phyloP scores from a whole-genome alignment of 176 grass and related monocot species.

The Otatea glauca region DNA sequence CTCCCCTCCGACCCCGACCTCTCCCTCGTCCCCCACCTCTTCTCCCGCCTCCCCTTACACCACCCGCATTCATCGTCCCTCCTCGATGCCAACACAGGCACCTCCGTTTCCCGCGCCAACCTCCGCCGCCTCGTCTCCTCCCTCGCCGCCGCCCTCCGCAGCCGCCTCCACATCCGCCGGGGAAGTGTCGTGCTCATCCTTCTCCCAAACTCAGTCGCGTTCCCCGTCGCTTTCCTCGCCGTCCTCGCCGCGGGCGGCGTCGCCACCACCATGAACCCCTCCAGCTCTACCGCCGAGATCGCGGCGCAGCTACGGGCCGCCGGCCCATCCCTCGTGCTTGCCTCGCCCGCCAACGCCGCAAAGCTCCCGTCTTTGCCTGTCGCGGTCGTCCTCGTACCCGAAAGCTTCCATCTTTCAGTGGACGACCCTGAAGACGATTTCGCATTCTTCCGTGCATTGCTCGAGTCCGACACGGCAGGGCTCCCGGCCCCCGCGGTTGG shows the following conservation, averaged over 20 bases:
- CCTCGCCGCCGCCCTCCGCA: conserved; percentile 55
- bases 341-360: conserved; percentile 41
- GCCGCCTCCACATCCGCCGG: conserved; percentile 32
- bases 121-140: conserved; percentile 62
- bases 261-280: conserved; percentile 63
- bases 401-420: background rate
- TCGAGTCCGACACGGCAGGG: conserved; percentile 1
- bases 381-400: conserved; percentile 62
- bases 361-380: conserved; percentile 37
- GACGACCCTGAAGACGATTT: background rate
- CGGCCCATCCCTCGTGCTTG: conserved; percentile 47
- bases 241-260: conserved; percentile 61
- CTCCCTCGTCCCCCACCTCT: conserved; percentile 73
- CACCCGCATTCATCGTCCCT: conserved; percentile 42
- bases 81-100: conserved; percentile 57
- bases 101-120: conserved; percentile 51
- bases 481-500: conserved; percentile 38
- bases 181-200: conserved; percentile 60
- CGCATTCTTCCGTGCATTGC: conserved; percentile 49
- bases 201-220: conserved; percentile 63
- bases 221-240: conserved; percentile 72
- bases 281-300: conserved; percentile 62
- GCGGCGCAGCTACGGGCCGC: conserved; percentile 42
- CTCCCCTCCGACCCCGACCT: conserved; percentile 60
- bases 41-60: conserved; percentile 55